These are phyloP conservation scores for Chloropicon primus DNA, from an alignment of 139 green algal species.

Conservation along the genomic window DNA sequence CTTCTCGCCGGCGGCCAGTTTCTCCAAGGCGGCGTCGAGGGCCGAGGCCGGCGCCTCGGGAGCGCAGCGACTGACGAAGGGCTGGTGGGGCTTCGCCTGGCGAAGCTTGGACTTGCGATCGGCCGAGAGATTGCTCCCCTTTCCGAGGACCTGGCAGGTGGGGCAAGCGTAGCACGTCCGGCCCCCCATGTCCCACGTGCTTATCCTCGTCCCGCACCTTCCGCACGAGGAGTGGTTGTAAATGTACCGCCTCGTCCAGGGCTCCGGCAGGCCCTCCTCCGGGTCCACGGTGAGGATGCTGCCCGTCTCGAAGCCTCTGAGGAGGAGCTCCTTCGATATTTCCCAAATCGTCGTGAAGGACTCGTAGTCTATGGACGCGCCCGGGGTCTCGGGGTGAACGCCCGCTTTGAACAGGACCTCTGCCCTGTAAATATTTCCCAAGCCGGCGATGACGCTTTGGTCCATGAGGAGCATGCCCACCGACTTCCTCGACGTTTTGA, in stretches of 20 bases:
- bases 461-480: constrained; percentile 73
- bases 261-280: constrained; percentile 53
- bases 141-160: constrained; percentile 42
- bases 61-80: constrained; percentile 56
- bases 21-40: constrained; percentile 50
- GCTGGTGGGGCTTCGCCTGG: constrained; percentile 3
- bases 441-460: constrained; percentile 56
- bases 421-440: constrained; percentile 81
- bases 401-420: constrained; percentile 61
- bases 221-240: constrained; percentile 72
- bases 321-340: constrained; percentile 50
- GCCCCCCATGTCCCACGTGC: constrained; percentile 56
- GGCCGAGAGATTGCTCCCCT: constrained; percentile 2
- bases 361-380: constrained; percentile 24
- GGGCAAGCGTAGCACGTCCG: constrained; percentile 59
- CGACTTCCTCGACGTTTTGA: constrained; percentile 37
- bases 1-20: constrained; percentile 48
- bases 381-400: constrained; percentile 65
- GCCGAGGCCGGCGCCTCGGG: constrained; percentile 33
- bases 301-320: constrained; percentile 53
- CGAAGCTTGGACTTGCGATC: constrained; percentile 20
- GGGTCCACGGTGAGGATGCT: constrained; percentile 77
- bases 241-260: constrained; percentile 68
- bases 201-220: constrained; percentile 37
- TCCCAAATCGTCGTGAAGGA: constrained; percentile 11